phyloP scores from a whole-genome alignment of 2,329 filamentous ascomycete species.

The Ascochyta koolunga region DNA sequence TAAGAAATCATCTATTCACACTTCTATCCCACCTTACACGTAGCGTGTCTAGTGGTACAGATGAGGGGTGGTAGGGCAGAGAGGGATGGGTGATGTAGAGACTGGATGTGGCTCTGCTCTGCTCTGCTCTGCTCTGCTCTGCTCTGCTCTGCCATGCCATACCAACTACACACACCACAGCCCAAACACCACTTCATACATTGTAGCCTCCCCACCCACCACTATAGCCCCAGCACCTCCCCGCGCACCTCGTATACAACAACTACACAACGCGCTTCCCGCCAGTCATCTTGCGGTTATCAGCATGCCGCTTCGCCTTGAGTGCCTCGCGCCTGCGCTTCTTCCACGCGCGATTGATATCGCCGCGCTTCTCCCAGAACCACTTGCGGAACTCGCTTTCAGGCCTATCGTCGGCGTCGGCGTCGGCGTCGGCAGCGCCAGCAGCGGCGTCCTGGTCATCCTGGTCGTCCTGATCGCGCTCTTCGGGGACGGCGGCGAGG shows the following conservation, averaged over 20 bases:
- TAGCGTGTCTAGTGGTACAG: no score
- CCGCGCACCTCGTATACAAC: no score
- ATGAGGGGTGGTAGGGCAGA: no score
- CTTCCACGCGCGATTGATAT: constrained; percentile 58
- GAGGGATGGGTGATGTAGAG: no score
- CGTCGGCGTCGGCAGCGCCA: constrained; percentile 19
- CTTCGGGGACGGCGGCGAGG: constrained; percentile 32
- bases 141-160: background rate
- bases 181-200: no score
- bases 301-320: constrained; percentile 65
- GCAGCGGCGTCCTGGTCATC: background rate
- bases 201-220: no score
- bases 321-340: constrained; percentile 63
- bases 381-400: constrained; percentile 67
- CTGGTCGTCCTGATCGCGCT: constrained; percentile 35
- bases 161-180: no score
- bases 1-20: no score
- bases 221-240: no score
- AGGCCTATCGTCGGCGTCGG: constrained; percentile 39
- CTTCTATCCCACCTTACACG: no score
- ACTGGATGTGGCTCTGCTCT: no score
- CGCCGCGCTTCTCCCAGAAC: constrained; percentile 62
- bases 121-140: background rate
- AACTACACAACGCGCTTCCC: constrained; percentile 17
- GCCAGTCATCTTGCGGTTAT: constrained; percentile 59